Conservation (phyloP, 441 rosid genomes). For the Adansonia grandidieri region DNA sequence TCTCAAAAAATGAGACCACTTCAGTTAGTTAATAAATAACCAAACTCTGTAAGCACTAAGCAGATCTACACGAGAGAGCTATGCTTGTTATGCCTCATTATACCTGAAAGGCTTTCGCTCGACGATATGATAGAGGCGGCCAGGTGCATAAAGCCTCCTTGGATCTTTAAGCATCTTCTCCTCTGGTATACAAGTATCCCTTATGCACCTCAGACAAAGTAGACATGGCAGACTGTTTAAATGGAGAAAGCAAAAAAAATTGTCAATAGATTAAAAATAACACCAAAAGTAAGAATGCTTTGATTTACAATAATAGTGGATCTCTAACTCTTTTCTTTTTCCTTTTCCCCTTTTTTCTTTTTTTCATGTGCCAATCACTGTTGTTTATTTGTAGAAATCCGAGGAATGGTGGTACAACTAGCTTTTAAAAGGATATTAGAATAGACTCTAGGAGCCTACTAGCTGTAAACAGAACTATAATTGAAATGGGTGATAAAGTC, state of each 20-base stretch:
- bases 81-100: neutral
- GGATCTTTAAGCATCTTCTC: slow-evolving; percentile 90
- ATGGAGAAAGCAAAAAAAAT: slow-evolving; percentile 22
- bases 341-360: neutral
- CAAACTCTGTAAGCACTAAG: neutral
- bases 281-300: neutral
- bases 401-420: neutral
- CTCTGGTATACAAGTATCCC: slow-evolving; percentile 86
- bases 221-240: slow-evolving; percentile 82
- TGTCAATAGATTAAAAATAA: neutral
- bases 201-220: slow-evolving; percentile 82
- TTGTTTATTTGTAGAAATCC: neutral
- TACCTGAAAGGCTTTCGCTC: slow-evolving; percentile 88
- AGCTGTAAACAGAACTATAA: slow-evolving; percentile 13
- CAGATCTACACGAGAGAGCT: neutral
- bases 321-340: neutral
- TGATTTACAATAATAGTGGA: neutral
- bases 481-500: slow-evolving; percentile 1
- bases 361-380: neutral
- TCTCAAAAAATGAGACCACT: neutral
- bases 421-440: neutral
- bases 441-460: slow-evolving; percentile 13
- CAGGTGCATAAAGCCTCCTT: slow-evolving; percentile 93
- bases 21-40: neutral
- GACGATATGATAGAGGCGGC: slow-evolving; percentile 93